These are phyloP conservation scores for Pelargonium nanum DNA, from an alignment of 345 rosid genomes.

Conservation along the genomic window DNA sequence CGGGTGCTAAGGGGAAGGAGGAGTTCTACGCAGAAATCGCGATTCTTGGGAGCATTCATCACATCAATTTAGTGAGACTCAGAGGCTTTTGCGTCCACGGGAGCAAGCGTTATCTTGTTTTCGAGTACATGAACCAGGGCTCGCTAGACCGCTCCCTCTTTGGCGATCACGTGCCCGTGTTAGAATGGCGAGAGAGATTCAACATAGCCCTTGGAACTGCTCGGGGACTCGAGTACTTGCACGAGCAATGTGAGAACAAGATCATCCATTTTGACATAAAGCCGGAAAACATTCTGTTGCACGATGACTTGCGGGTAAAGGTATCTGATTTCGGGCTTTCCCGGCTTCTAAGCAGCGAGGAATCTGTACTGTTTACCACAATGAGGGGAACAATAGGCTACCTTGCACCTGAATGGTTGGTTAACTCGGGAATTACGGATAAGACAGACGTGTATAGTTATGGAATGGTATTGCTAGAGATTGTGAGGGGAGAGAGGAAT, in stretches of 20 bases:
- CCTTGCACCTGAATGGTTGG: constrained; percentile 78
- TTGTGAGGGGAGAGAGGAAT: constrained; percentile 66
- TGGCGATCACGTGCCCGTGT: constrained; percentile 34
- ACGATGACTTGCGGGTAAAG: constrained; percentile 55
- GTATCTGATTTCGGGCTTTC: constrained; percentile 70
- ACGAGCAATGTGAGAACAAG: constrained; percentile 58
- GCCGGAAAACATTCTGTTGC: constrained; percentile 64
- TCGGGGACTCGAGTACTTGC: constrained; percentile 68
- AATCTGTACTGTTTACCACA: constrained; percentile 55
- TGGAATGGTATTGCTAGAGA: constrained; percentile 71
- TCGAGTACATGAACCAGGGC: constrained; percentile 66
- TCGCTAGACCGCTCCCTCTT: constrained; percentile 52
- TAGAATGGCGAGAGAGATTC: constrained; percentile 72
- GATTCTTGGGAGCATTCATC: constrained; percentile 61
- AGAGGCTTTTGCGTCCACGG: constrained; percentile 70
- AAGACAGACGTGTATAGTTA: constrained; percentile 78
- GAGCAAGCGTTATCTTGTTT: constrained; percentile 47
- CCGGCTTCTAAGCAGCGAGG: constrained; percentile 50
- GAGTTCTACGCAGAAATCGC: constrained; percentile 73
- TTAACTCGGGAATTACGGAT: constrained; percentile 59
- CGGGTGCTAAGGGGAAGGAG: constrained; percentile 48
- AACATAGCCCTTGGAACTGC: constrained; percentile 64
- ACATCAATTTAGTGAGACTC: constrained; percentile 60
- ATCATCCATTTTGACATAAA: constrained; percentile 63
- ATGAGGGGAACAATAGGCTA: constrained; percentile 82